These are phyloP conservation scores for Nicotiana paniculata DNA, from an alignment of 257 asterid species.

Conservation along the genomic window DNA sequence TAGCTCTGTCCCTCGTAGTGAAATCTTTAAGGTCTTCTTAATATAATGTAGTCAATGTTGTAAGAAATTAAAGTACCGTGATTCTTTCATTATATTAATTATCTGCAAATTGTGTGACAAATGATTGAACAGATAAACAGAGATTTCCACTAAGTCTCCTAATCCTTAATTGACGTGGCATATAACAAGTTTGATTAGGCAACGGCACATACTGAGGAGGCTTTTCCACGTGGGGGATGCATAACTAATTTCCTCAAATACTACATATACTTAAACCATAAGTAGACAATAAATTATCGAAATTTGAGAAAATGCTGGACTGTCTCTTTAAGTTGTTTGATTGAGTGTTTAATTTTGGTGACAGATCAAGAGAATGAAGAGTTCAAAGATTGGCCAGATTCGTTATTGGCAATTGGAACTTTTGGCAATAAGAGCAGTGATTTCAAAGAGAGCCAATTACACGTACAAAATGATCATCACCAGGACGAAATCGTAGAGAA, in stretches of 20 bases:
- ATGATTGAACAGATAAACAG: not conserved
- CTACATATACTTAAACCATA: not conserved
- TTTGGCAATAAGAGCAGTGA: conserved; percentile 46
- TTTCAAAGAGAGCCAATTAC: conserved; percentile 17
- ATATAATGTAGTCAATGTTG: too few relatives aligned
- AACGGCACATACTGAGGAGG: not conserved
- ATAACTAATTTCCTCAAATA: not conserved
- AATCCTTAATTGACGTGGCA: not conserved
- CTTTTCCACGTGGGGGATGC: not conserved
- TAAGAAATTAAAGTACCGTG: too few relatives aligned
- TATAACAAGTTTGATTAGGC: not conserved
- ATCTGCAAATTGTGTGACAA: not conserved
- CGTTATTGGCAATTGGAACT: conserved; percentile 77
- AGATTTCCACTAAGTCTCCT: not conserved
- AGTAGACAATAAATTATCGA: not conserved
- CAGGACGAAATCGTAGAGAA: not conserved
- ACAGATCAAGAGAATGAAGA: conserved; percentile 55
- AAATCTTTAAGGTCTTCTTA: too few relatives aligned
- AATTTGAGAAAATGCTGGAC: not conserved
- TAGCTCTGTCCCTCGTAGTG: too few relatives aligned
- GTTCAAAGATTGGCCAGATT: conserved; percentile 66
- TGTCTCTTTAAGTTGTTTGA: not conserved
- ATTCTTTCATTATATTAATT: not conserved
- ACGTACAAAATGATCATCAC: conserved; percentile 10
- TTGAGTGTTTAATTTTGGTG: not conserved